Percentiles rank a stretch among this genome's conserved stretches.
phyloP scores from a whole-genome alignment of 306 rosid species.

The Quercus alba region DNA sequence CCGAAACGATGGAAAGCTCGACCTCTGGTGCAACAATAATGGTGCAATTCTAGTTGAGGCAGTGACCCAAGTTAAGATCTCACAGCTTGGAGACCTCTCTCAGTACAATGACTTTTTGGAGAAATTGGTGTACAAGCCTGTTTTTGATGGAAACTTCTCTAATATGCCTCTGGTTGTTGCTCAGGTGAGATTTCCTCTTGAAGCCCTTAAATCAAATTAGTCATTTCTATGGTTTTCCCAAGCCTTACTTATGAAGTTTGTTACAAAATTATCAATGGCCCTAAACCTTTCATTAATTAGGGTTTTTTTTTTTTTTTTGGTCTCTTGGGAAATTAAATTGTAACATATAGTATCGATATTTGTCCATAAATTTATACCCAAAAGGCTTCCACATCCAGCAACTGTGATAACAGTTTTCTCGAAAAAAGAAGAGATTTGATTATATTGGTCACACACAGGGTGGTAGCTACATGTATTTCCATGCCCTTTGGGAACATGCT shows the following conservation, averaged over 20 bases:
- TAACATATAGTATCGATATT: background rate
- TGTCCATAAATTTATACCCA: background rate
- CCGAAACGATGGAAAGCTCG: constrained; percentile 49
- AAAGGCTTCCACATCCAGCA: background rate
- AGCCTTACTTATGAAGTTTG: background rate
- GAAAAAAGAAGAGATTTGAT: background rate
- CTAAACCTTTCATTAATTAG: background rate
- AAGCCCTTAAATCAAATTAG: background rate
- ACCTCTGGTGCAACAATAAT: constrained; percentile 65
- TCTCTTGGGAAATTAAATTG: background rate
- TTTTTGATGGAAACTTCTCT: constrained; percentile 51
- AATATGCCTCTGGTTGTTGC: constrained; percentile 70
- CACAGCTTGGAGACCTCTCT: constrained; percentile 67
- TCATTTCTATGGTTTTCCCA: background rate
- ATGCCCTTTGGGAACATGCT: constrained; percentile 9
- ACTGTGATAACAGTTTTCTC: background rate
- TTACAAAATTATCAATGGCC: too few relatives aligned
- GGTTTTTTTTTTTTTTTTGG: background rate
- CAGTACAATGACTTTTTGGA: constrained; percentile 55
- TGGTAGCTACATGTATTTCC: background rate
- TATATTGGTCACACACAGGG: background rate
- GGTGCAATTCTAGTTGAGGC: constrained; percentile 66
- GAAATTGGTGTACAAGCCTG: constrained; percentile 56
- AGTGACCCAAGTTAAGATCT: constrained; percentile 25
- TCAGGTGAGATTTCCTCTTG: constrained; percentile 46